Evolutionary conservation across 2,329 filamentous ascomycete species (phyloP).

Genomic region (Xylariales sp.): DNA sequence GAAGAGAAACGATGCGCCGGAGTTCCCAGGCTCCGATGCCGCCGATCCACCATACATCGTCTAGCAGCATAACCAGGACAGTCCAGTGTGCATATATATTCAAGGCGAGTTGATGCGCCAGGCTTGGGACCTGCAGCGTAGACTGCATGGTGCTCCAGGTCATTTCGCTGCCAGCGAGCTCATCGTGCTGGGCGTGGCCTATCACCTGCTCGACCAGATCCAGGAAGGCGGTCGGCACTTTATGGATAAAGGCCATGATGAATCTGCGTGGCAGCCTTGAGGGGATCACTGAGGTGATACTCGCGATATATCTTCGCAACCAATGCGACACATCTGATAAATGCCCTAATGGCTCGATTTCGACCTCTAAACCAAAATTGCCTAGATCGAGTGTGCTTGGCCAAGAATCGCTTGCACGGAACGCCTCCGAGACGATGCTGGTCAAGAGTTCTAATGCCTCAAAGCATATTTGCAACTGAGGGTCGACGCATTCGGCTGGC

Average conservation of each 20-base stretch:
- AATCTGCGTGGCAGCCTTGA: background rate
- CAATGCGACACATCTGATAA: background rate
- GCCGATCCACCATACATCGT: slow-evolving; percentile 4
- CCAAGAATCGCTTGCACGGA: background rate
- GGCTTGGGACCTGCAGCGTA: background rate
- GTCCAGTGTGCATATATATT: slow-evolving; percentile 3
- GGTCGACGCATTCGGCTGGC: too few species aligned
- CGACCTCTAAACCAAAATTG: too few species aligned
- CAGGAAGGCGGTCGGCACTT: background rate
- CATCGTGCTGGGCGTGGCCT: background rate
- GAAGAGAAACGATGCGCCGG: background rate
- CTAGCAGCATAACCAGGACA: slow-evolving; percentile 3
- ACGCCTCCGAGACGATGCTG: background rate
- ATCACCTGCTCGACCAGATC: slow-evolving; percentile 1
- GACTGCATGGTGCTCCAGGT: background rate
- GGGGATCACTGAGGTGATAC: background rate
- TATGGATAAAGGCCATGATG: slow-evolving; percentile 1
- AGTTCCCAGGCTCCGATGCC: slow-evolving; percentile 2
- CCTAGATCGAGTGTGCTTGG: too few species aligned
- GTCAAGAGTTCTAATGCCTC: background rate
- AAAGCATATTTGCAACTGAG: background rate
- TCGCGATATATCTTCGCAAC: background rate
- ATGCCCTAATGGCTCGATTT: background rate
- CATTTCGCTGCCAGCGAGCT: background rate
- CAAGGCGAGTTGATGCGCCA: background rate